Evolutionary conservation across 768 basidiomycete genomes (phyloP), one percentile per base, ranked within the genome.

Genomic region (Auricularia cornea): DNA sequence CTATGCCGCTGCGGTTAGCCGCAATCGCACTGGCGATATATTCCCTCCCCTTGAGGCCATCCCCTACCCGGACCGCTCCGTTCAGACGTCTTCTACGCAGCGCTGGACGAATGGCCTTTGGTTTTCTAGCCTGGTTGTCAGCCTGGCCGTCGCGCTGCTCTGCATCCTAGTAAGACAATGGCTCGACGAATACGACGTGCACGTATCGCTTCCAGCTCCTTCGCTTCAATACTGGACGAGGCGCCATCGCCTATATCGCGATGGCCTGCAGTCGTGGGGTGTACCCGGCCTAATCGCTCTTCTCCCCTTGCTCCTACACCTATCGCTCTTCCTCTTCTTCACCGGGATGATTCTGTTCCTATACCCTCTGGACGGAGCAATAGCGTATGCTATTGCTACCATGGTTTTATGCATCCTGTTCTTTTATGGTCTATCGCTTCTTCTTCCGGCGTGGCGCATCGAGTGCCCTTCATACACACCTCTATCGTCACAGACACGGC

Each of bases 261-360:
- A 51, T 28, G 61, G 61, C 6, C 40, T 62, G 12, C 16, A 29
- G 3, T 26, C 32, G 18, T 62, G 61, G 61, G 26, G 33, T 20
- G 48, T 62, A 10, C 31, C 41, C 6, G n/a, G n/a, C 4, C n/a
- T 62, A 31, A 62, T 62, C 41, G 20, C 44, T 16, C 28, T 33
- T 26, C 41, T 62, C 23, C 48, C 61, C 8, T 20, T 33, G 16
- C 48, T 62, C 26, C 32, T 62, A 18, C 61, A 62, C 52, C 26
- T 51, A 10, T 11, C 61, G 20, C 33, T 62, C n/a, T 48, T 54
- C 26, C 44, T 62, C 18, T 62, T 62, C 44, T 31, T 62, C 10
- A 16, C 48, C 20, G 61, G 61, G 23, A 23, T 62, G 41, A 41
- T 62, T 28, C 26, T 52, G 11, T 62, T 62, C 28, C 60, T 62